A percentile compares a stretch with the other conserved stretches of the same genome.
phyloP scores from a whole-genome alignment of 192 early-diverging fungal species.

The Backusella australiensis region DNA sequence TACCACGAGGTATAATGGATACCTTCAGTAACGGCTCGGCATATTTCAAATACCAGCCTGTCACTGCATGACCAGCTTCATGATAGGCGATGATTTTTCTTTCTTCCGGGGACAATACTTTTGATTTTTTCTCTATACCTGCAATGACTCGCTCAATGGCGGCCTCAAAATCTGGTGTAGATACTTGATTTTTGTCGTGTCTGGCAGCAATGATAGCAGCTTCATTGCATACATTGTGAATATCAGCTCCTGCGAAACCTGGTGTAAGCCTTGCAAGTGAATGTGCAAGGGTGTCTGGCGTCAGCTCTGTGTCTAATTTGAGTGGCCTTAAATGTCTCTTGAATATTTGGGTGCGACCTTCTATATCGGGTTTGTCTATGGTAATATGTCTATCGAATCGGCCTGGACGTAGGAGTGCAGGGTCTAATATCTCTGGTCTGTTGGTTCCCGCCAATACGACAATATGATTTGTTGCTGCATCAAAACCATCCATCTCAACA shows the following conservation, averaged over 20 bases:
- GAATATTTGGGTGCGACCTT: conserved; percentile 92
- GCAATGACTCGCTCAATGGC: conserved; percentile 98
- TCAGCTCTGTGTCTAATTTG: conserved; percentile 81
- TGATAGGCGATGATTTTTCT: conserved; percentile 98
- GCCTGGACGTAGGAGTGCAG: conserved; percentile 93
- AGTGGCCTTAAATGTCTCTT: conserved; percentile 92
- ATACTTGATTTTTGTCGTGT: conserved; percentile 67
- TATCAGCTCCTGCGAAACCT: conserved; percentile 97
- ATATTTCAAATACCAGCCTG: conserved; percentile 95
- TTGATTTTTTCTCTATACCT: conserved; percentile 96
- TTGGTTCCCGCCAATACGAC: conserved; percentile 98
- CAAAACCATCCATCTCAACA: conserved; percentile 52
- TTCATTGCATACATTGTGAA: conserved; percentile 98
- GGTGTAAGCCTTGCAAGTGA: conserved; percentile 94
- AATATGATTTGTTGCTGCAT: conserved; percentile 80
- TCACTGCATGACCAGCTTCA: conserved; percentile 45
- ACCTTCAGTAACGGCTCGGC: conserved; percentile 98
- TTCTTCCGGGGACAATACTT: conserved; percentile 93
- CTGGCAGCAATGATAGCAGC: conserved; percentile 96
- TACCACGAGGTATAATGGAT: conserved; percentile 95
- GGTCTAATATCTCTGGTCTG: conserved; percentile 94
- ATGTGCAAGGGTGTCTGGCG: conserved; percentile 70
- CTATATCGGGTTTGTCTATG: conserved; percentile 96
- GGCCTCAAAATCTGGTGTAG: conserved; percentile 89
- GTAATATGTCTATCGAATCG: conserved; percentile 98